Conservation (phyloP, 768 basidiomycete species). For the Kwoniella europaea region DNA sequence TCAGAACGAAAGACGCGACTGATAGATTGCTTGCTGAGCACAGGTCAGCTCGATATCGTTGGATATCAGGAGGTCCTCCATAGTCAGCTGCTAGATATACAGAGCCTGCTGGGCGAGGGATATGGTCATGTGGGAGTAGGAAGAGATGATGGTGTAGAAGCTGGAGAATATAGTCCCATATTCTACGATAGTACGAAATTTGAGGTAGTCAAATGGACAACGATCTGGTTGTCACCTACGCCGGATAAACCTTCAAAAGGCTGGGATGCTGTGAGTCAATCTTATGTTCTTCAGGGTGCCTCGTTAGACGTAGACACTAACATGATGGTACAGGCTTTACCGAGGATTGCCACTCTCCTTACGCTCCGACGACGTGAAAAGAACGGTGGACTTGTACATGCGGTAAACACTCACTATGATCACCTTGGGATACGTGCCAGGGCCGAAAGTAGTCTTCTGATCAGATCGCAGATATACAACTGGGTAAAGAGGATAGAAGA, state of each 20-base stretch:
- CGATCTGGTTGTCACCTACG: conserved; percentile 57
- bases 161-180: conserved; percentile 69
- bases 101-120: conserved; percentile 64
- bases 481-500: conserved; percentile 28
- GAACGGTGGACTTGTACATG: conserved; percentile 35
- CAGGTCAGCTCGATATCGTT: conserved; percentile 44
- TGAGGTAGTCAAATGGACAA: conserved; percentile 33
- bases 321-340: conserved; percentile 22
- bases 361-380: conserved; percentile 24
- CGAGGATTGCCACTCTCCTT: conserved; percentile 53
- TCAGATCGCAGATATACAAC: conserved; percentile 38
- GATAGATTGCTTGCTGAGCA: conserved; percentile 41
- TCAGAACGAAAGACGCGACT: conserved; percentile 43
- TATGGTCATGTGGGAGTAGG: conserved; percentile 71
- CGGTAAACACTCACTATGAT: conserved; percentile 58
- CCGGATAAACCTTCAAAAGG: conserved; percentile 50
- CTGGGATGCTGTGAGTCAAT: conserved; percentile 57
- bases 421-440: conserved; percentile 51
- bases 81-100: conserved; percentile 66
- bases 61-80: conserved; percentile 62
- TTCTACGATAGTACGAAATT: conserved; percentile 65
- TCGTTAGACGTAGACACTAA: not conserved
- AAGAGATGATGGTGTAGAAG: conserved; percentile 65
- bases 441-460: conserved; percentile 50
- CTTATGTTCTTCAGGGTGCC: no score